Conservation (phyloP, 2,329 filamentous ascomycete genomes). For the Aspergillus japonicus region DNA sequence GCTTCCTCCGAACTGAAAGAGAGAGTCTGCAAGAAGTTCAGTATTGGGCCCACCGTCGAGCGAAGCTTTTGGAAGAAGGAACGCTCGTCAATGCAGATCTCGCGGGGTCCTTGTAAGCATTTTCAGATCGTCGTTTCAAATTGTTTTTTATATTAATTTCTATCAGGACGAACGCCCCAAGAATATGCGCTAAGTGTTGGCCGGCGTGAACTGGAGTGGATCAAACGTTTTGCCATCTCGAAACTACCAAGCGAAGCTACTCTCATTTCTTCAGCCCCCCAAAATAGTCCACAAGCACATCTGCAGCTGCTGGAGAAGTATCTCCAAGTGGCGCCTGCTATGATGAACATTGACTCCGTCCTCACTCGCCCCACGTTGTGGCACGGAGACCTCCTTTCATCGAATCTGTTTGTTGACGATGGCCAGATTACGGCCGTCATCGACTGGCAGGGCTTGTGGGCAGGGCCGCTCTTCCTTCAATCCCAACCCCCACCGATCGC, state of each 20-base stretch:
- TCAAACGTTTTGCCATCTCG: conserved; percentile 28
- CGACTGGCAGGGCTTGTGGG: conserved; percentile 43
- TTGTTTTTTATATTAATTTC: background rate
- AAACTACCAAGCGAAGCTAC: conserved; percentile 21
- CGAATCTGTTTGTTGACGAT: conserved; percentile 41
- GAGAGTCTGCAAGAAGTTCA: conserved; percentile 32
- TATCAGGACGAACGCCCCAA: conserved; percentile 26
- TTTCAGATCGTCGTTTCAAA: background rate
- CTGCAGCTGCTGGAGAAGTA: conserved; percentile 35
- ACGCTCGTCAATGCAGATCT: conserved; percentile 33
- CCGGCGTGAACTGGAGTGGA: conserved; percentile 36
- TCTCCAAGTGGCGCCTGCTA: conserved; percentile 27
- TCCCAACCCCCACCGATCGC: conserved; percentile 21
- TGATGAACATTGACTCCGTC: conserved; percentile 26
- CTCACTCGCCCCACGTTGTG: conserved; percentile 33
- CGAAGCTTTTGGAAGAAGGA: conserved; percentile 37
- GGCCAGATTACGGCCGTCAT: conserved; percentile 39
- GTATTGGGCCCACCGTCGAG: conserved; percentile 38
- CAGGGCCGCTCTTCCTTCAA: conserved; percentile 25
- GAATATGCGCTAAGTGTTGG: conserved; percentile 19
- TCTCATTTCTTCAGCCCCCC: conserved; percentile 21
- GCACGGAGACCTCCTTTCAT: conserved; percentile 41
- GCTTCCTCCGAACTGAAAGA: conserved; percentile 31
- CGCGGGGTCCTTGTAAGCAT: conserved; percentile 43
- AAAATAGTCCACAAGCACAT: conserved; percentile 30